Base-by-base conservation (phyloP, 2,329 filamentous ascomycete genomes). In the Plectosphaerella cucumerina region DNA sequence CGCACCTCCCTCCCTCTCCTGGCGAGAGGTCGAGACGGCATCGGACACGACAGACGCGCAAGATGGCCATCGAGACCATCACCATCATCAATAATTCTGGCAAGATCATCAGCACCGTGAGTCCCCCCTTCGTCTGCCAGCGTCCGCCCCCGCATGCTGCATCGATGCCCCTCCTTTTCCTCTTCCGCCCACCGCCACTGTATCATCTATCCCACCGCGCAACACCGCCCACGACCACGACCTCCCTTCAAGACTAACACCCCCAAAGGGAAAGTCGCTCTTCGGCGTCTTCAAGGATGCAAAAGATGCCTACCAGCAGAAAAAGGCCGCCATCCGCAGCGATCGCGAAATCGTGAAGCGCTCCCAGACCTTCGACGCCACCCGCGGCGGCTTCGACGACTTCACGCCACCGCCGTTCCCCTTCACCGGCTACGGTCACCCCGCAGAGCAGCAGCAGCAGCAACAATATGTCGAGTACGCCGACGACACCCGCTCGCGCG, bases 251-350 rank as follows among this genome's bases (percentile, higher is more conserved):
- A 11, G 49, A 41, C 53, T 57, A 43, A 56, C 50, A n/a, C 47
- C 23, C 49, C 26, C 34, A 52, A 63, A 95, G 90, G 90, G 90
- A 64, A 96, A 95, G 72, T 89, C 96, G 61, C 76, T 97, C 21
- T 82, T 95, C 63, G 86, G 85, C 65, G 87, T 97, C 64, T 95
- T 96, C 78, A 96, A 90, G 67, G 91, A 97, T 66, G 93, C 92
- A 56, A 90, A 90, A 65, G 84, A 86, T 49, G 89, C 89, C 52
- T 97, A 97, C 70, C 81, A 86, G 51, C 90, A 96, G 63, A 89
- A 89, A 64, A 96, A 95, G 68, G 87, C 89, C 6, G 84, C 91
- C 59, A 80, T 96, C 60, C 85, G 84, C 65, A 83, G 86, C 18
- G 83, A 89, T 58, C 72, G 72, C 14, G 64, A 66, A n/a, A 56